Conservation (phyloP, 495 filamentous ascomycete genomes). For the Hypoxylon lienhwacheense region DNA sequence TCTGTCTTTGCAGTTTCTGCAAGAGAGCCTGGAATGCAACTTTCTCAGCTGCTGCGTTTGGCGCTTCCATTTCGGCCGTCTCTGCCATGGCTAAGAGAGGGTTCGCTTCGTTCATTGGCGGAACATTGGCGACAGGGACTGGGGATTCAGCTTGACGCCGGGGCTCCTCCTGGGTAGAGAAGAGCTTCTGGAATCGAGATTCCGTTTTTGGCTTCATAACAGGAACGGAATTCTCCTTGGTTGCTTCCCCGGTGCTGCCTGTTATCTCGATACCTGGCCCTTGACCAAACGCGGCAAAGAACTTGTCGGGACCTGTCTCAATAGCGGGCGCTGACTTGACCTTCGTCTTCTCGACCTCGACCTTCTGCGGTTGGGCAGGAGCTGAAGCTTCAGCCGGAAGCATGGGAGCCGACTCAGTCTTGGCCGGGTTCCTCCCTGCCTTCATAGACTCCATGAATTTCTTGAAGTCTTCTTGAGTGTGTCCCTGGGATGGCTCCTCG, state of each 20-base stretch:
- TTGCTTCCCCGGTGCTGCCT: slow-evolving; percentile 41
- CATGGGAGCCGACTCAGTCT: slow-evolving; percentile 41
- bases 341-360: slow-evolving; percentile 53
- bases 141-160: slow-evolving; percentile 58
- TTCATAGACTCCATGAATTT: slow-evolving; percentile 95
- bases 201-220: slow-evolving; percentile 44
- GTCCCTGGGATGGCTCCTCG: slow-evolving; percentile 67
- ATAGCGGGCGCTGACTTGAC: slow-evolving; percentile 58
- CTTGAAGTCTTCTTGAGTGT: slow-evolving; percentile 90
- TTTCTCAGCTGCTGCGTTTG: slow-evolving; percentile 71
- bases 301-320: slow-evolving; percentile 73
- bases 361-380: slow-evolving; percentile 29
- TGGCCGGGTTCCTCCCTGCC: slow-evolving; percentile 51
- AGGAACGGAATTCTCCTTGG: slow-evolving; percentile 45
- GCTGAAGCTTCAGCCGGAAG: slow-evolving; percentile 30
- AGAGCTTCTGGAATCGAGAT: slow-evolving; percentile 87
- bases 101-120: slow-evolving; percentile 27
- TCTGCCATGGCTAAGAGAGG: slow-evolving; percentile 36
- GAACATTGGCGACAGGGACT: slow-evolving; percentile 37
- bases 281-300: slow-evolving; percentile 72
- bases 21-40: slow-evolving; percentile 88
- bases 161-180: slow-evolving; percentile 65
- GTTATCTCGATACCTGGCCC: slow-evolving; percentile 33
- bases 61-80: slow-evolving; percentile 40
- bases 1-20: slow-evolving; percentile 68